These are phyloP conservation scores for Limnanthes douglasii DNA, from an alignment of 345 rosid species.

Conservation along the genomic window DNA sequence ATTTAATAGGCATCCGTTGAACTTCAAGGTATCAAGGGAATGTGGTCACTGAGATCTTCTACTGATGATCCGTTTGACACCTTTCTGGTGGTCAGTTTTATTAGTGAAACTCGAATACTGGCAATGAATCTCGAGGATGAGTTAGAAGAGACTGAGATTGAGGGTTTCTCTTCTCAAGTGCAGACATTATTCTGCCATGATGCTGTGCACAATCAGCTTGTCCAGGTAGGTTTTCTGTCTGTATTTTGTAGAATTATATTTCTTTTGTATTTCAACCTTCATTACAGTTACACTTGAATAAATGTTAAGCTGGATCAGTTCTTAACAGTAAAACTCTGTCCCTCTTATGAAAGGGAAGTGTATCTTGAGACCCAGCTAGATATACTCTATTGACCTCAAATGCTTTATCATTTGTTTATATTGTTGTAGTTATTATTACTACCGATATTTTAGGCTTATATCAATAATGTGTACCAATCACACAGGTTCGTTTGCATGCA, in stretches of 20 bases:
- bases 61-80: slow-evolving; percentile 84
- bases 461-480: no score
- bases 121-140: slow-evolving; percentile 95
- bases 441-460: no score
- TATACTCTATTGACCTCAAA: no score
- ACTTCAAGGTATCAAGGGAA: slow-evolving; percentile 97
- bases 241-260: not conserved
- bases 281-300: not conserved
- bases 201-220: slow-evolving; percentile 83
- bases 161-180: slow-evolving; percentile 74
- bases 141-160: slow-evolving; percentile 94
- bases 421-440: not conserved
- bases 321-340: no score
- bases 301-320: no score
- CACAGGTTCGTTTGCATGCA: no score
- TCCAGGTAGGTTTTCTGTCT: slow-evolving; percentile 37
- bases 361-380: no score
- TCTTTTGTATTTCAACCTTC: not conserved
- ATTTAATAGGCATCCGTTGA: slow-evolving; percentile 73
- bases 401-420: not conserved
- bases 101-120: slow-evolving; percentile 78
- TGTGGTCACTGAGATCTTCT: slow-evolving; percentile 92
- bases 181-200: slow-evolving; percentile 94
- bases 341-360: no score
- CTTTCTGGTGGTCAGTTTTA: slow-evolving; percentile 89